Conservation (phyloP, 352 stramenopile genomes). For the Pythium diclinum region DNA sequence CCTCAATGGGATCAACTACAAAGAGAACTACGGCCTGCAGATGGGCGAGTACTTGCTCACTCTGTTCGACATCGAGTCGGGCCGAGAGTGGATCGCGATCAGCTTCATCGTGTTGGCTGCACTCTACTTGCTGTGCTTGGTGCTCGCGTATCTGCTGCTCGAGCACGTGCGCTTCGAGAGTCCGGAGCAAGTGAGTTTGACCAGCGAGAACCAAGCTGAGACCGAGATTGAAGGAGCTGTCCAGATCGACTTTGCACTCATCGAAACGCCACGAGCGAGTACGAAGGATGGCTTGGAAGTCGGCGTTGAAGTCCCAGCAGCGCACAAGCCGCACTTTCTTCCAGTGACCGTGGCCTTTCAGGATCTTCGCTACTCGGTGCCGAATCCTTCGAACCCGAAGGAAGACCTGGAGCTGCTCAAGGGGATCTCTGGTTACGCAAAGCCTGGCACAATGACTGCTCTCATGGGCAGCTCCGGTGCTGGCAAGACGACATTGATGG, state of each 20-base stretch:
- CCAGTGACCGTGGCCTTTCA: conserved; percentile 45
- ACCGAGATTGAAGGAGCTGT: not conserved
- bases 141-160: conserved; percentile 24
- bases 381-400: conserved; percentile 24
- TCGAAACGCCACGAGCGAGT: not conserved
- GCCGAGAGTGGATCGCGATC: conserved; percentile 23
- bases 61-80: conserved; percentile 21
- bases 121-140: conserved; percentile 29
- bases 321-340: not conserved
- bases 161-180: conserved; percentile 33
- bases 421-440: conserved; percentile 44
- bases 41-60: conserved; percentile 27
- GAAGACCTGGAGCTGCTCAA: conserved; percentile 51
- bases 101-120: conserved; percentile 23
- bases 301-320: not conserved
- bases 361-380: conserved; percentile 45
- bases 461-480: conserved; percentile 78
- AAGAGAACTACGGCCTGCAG: conserved; percentile 11
- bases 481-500: conserved; percentile 94
- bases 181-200: conserved; percentile 11
- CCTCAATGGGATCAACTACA: conserved; percentile 31
- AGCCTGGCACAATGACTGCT: conserved; percentile 53
- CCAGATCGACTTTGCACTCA: not conserved
- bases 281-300: not conserved
- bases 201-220: not conserved